Evolutionary conservation across 176 grass and related monocot genomes (phyloP), one percentile per base, ranked within the genome.

Genomic region (Rhynchospora breviuscula): DNA sequence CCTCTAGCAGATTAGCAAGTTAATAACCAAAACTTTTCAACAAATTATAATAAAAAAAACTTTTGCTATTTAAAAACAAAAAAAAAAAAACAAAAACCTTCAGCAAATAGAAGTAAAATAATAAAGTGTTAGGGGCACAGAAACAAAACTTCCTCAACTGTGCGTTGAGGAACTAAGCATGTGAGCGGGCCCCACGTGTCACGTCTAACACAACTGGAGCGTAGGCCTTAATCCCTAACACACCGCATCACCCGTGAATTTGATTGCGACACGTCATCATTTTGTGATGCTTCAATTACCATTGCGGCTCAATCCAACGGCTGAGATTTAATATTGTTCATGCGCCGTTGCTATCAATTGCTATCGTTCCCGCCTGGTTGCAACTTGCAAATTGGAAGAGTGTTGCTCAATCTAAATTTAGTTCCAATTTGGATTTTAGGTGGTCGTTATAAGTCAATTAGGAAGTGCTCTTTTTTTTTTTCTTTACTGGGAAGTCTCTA

Each of bases 161-260:
- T 75, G 13, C 3, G 13, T 23, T 7, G 8, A 21, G 68, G 31
- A 25, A 13, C 29, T 22, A 5, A 31, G 80, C 86, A 88, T 88
- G 86, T 88, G 86, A 84, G 68, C 13, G 80, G 86, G 80, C 1
- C 68, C 86, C 80, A 88, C 17, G 46, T 83, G 86, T 87, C 86
- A 87, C 86, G 59, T 75, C 85, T 14, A 26, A 23, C 48, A 53
- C 79, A 60, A 72, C 85, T 82, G 85, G 65, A 82, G 26, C 72
- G 63, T 78, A 44, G 46, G 76, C 45, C 43, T 26, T 31, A 53
- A 45, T 40, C 31, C 19, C 10, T 49, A 6, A 6, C 57, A 53
- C 83, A 61, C 84, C 73, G 60, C 33, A 21, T 59, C 45, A 13
- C 79, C 85, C 85, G 64, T 87, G 85, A 87, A 61, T 29, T 29